Conservation (phyloP, 2,329 filamentous ascomycete species). For the Podosphaera leucotricha region DNA sequence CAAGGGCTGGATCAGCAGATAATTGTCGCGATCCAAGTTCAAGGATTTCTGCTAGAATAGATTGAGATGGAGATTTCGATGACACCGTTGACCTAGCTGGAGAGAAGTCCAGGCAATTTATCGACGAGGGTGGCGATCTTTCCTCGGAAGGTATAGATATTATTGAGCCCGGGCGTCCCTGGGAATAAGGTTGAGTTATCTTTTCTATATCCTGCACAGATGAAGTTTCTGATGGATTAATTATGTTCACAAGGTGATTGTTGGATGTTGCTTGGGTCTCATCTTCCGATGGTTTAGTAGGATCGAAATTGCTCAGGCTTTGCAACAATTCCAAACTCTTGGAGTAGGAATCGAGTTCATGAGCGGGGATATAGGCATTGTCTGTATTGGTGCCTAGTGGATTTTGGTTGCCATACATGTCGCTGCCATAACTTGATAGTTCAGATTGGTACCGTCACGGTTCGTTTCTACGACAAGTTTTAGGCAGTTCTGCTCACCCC, state of each 20-base stretch:
- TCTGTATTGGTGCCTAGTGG: background rate
- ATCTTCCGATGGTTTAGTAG: constrained; percentile 2
- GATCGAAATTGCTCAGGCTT: constrained; percentile 10
- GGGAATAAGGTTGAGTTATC: background rate
- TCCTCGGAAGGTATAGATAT: background rate
- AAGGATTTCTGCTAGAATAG: background rate
- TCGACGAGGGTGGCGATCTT: background rate
- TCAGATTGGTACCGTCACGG: too few relatives aligned
- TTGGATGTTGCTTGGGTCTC: background rate
- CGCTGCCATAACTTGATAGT: background rate
- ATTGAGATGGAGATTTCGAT: background rate
- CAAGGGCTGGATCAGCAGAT: background rate
- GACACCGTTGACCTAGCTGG: background rate
- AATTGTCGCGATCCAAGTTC: background rate
- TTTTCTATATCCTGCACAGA: background rate
- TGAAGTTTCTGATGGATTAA: constrained; percentile 1
- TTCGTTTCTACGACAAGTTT: background rate
- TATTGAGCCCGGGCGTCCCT: background rate
- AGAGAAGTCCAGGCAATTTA: background rate
- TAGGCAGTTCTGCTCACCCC: background rate
- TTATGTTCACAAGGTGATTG: background rate
- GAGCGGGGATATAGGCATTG: background rate
- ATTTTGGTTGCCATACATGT: background rate
- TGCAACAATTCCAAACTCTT: constrained; percentile 10
- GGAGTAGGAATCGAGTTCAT: background rate